A percentile compares a stretch with the other conserved stretches of the same genome.
Conservation (phyloP, 208 protist species). For the Acanthamoeba culbertsoni region DNA sequence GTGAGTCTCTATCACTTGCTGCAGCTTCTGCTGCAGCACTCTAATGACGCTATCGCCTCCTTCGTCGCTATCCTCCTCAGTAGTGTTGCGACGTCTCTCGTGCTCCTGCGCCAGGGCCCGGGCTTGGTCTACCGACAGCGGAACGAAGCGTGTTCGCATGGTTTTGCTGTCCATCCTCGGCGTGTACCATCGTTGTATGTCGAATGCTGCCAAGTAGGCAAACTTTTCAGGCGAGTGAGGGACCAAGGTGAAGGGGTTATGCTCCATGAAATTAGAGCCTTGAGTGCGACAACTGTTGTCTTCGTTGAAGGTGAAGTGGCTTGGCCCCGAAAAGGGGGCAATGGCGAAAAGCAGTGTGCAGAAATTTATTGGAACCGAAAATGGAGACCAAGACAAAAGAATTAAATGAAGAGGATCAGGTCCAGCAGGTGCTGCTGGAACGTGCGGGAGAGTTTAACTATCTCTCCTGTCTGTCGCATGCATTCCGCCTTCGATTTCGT, state of each 20-base stretch:
- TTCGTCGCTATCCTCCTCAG: not conserved
- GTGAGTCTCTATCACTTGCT: not conserved
- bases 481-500: not conserved
- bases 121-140: not conserved
- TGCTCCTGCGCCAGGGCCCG: not conserved
- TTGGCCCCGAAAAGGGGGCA: too few species aligned
- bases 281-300: too few species aligned
- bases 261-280: not conserved
- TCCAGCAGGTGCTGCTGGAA: constrained; percentile 3
- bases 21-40: not conserved
- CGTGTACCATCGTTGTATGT: constrained; percentile 23
- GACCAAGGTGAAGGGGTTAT: not conserved
- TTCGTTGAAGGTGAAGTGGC: too few species aligned
- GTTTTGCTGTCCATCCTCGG: not conserved
- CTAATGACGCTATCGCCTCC: not conserved
- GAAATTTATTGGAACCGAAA: too few species aligned
- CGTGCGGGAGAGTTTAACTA: not conserved
- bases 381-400: too few species aligned
- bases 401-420: not conserved
- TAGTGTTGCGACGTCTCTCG: not conserved
- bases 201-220: not conserved
- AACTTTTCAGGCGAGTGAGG: not conserved
- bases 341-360: too few species aligned
- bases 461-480: not conserved
- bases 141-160: not conserved